These are phyloP conservation scores for Candida chauliodis DNA, from an alignment of 805 yeast genomes.

Conservation along the genomic window DNA sequence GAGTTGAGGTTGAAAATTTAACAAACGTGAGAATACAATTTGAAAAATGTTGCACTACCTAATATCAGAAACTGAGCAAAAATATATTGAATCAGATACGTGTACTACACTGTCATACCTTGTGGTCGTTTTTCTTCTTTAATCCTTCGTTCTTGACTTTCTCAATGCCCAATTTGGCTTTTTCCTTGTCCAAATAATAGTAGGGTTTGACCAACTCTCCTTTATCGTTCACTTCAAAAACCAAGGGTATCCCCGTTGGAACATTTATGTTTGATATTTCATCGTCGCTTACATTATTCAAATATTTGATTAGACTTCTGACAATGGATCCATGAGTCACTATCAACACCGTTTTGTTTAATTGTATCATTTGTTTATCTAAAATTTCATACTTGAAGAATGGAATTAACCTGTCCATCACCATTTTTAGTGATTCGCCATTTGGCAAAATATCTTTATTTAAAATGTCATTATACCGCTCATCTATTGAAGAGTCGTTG, in stretches of 20 bases:
- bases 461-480: conserved; percentile 25
- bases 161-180: conserved; percentile 36
- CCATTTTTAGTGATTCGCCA: conserved; percentile 38
- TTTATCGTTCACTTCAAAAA: conserved; percentile 34
- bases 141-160: conserved; percentile 30
- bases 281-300: conserved; percentile 32
- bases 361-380: conserved; percentile 18
- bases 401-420: conserved; percentile 39
- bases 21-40: neutral
- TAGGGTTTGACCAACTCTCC: conserved; percentile 25
- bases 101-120: neutral
- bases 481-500: conserved; percentile 32
- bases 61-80: too few relatives aligned
- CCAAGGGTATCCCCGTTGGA: conserved; percentile 44
- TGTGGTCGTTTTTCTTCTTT: conserved; percentile 5
- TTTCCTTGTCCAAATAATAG: conserved; percentile 39
- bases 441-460: conserved; percentile 25
- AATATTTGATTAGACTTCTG: conserved; percentile 37
- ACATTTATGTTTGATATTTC: conserved; percentile 38
- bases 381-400: conserved; percentile 28
- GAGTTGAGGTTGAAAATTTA: neutral
- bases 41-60: neutral
- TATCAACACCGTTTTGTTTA: conserved; percentile 29
- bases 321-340: conserved; percentile 44
- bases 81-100: too few relatives aligned